A percentile compares a stretch with the other conserved stretches of the same genome.
These are phyloP conservation scores for Lentinula guzmanii DNA, from an alignment of 768 basidiomycete species.

Conservation along the genomic window DNA sequence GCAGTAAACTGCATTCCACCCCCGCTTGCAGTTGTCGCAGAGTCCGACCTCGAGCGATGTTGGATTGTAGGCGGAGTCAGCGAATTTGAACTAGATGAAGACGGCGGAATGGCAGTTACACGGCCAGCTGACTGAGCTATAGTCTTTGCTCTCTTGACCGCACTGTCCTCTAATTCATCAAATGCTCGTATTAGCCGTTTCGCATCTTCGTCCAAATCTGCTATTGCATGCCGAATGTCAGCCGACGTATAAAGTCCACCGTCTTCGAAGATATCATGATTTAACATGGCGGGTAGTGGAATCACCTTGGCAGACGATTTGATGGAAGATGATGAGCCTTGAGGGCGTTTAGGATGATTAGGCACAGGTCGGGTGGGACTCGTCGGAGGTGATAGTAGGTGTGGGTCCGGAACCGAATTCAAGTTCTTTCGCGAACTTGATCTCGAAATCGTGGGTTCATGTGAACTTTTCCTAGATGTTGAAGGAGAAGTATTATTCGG, in stretches of 20 bases:
- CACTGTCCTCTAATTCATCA: slow-evolving; percentile 55
- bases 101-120: neutral
- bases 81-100: neutral
- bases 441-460: slow-evolving; percentile 23
- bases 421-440: neutral
- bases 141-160: slow-evolving; percentile 32
- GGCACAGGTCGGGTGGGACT: neutral
- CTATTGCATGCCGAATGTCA: slow-evolving; percentile 56
- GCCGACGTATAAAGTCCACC: slow-evolving; percentile 45
- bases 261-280: slow-evolving; percentile 43
- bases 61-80: neutral
- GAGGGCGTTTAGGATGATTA: neutral
- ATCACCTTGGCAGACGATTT: slow-evolving; percentile 2
- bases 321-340: neutral
- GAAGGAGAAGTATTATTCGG: neutral
- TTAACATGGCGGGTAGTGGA: slow-evolving; percentile 12
- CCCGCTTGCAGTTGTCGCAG: neutral
- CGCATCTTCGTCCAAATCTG: slow-evolving; percentile 58
- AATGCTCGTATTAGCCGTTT: slow-evolving; percentile 62
- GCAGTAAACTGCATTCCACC: neutral
- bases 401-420: neutral
- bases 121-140: slow-evolving; percentile 30
- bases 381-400: slow-evolving; percentile 1
- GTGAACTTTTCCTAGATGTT: slow-evolving; percentile 18
- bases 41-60: neutral